phyloP scores from a whole-genome alignment of 148 eudicot genomes.

The Cornus florida region DNA sequence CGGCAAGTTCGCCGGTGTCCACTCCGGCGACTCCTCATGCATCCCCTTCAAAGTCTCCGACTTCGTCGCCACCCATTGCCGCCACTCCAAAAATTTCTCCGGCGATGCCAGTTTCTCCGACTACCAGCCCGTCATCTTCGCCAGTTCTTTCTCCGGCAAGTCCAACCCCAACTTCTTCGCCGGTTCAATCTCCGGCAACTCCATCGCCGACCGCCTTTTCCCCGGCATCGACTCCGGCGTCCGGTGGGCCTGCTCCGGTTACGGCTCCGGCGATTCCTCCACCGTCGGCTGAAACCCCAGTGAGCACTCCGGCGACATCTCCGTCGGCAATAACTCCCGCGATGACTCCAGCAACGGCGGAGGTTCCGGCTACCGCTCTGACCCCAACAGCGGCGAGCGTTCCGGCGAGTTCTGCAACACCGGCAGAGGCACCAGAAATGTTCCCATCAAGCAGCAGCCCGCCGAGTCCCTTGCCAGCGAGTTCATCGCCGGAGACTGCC shows the following conservation, averaged over 20 bases:
- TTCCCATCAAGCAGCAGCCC: constrained; percentile 31
- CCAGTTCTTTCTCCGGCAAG: constrained; percentile 9
- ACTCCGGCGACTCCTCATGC: constrained; percentile 22
- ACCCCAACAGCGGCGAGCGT: constrained; percentile 2
- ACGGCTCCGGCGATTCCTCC: neutral
- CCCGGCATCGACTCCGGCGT: neutral
- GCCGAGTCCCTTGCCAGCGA: constrained; percentile 16
- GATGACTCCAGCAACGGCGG: constrained; percentile 11
- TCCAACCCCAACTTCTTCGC: neutral
- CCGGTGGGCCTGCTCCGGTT: neutral
- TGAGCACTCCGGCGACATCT: constrained; percentile 2
- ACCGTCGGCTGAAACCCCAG: constrained; percentile 7
- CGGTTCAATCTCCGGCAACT: constrained; percentile 11
- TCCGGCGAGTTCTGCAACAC: constrained; percentile 23
- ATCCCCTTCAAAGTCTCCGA: constrained; percentile 35
- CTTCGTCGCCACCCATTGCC: constrained; percentile 10
- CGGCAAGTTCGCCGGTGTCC: constrained; percentile 9
- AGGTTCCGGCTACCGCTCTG: constrained; percentile 20
- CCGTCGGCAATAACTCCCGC: constrained; percentile 6
- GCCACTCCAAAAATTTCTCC: constrained; percentile 14
- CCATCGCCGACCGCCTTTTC: neutral
- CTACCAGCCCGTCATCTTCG: constrained; percentile 22
- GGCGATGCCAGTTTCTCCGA: constrained; percentile 15
- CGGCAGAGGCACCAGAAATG: constrained; percentile 17
- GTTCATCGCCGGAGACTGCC: neutral